Conservation (phyloP, 1,139 yeast genomes). For the Diutina neorugosa region DNA sequence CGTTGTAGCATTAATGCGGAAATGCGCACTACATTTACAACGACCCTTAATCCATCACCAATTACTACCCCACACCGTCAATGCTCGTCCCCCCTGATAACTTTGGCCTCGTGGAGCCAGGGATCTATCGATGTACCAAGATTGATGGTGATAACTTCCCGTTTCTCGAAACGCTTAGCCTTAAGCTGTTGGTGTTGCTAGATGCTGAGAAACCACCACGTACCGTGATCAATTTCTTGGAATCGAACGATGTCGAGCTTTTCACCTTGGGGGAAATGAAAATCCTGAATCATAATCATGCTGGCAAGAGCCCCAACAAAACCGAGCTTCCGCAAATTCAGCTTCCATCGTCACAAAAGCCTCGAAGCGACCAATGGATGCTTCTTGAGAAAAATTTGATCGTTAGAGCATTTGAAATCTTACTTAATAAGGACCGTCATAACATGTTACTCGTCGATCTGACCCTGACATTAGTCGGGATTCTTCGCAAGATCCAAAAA, state of each 20-base stretch:
- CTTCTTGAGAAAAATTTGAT: slow-evolving; percentile 48
- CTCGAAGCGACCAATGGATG: slow-evolving; percentile 56
- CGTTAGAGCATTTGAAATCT: slow-evolving; percentile 42
- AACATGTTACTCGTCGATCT: slow-evolving; percentile 70
- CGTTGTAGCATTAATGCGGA: not conserved
- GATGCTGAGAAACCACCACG: slow-evolving; percentile 68
- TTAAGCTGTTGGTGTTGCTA: slow-evolving; percentile 46
- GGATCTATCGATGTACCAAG: slow-evolving; percentile 48
- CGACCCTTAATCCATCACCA: not conserved
- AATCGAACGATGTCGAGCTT: slow-evolving; percentile 29
- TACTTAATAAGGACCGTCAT: slow-evolving; percentile 53
- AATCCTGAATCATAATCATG: slow-evolving; percentile 29
- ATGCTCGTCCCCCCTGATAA: slow-evolving; percentile 76
- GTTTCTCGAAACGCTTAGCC: slow-evolving; percentile 50
- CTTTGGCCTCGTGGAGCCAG: slow-evolving; percentile 67
- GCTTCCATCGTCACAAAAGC: slow-evolving; percentile 7
- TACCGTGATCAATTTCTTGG: slow-evolving; percentile 33
- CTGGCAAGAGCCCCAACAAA: slow-evolving; percentile 17
- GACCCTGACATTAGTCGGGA: slow-evolving; percentile 68
- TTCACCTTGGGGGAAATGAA: slow-evolving; percentile 32
- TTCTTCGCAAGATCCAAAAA: slow-evolving; percentile 69
- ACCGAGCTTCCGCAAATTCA: slow-evolving; percentile 8
- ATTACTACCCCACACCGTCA: slow-evolving; percentile 6
- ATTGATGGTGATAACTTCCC: slow-evolving; percentile 47
- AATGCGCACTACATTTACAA: not conserved